Evolutionary conservation across 2,329 filamentous ascomycete genomes (phyloP).

Genomic region (Drechslerella dactyloides): DNA sequence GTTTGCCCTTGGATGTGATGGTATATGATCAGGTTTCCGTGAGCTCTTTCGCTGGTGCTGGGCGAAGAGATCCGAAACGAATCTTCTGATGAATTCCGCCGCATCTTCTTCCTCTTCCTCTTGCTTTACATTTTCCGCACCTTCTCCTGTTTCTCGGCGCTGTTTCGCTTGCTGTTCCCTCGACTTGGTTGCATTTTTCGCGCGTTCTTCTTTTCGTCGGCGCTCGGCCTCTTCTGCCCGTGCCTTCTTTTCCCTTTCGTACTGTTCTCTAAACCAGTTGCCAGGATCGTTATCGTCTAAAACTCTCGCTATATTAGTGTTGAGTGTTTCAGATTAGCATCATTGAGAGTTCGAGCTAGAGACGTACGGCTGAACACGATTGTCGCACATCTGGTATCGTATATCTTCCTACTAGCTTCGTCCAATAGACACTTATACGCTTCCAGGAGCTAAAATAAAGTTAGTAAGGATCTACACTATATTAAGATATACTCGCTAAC

Average conservation of each 20-base stretch:
- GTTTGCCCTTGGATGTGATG: too few relatives aligned
- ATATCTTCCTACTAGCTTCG: conserved; percentile 9
- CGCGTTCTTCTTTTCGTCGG: conserved; percentile 23
- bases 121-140: conserved; percentile 5
- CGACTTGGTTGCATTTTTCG: conserved; percentile 18
- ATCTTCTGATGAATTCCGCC: neutral
- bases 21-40: neutral
- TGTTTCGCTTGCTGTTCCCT: neutral
- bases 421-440: conserved; percentile 19
- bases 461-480: neutral
- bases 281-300: conserved; percentile 26
- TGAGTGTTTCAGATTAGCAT: neutral
- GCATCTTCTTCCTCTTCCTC: conserved; percentile 23
- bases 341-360: too few relatives aligned
- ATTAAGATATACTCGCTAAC: neutral
- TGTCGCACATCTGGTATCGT: conserved; percentile 22
- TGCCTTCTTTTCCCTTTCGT: conserved; percentile 8
- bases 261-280: conserved; percentile 24
- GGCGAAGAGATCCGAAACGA: too few relatives aligned
- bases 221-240: conserved; percentile 19
- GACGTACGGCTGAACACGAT: conserved; percentile 28
- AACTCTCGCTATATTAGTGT: neutral
- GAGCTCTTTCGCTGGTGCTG: neutral
- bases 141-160: conserved; percentile 7
- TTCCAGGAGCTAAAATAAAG: neutral